Evolutionary conservation across 805 yeast genomes (phyloP), one percentile per base, ranked within the genome.

Genomic region (Vanderwaltozyma tropicalis): DNA sequence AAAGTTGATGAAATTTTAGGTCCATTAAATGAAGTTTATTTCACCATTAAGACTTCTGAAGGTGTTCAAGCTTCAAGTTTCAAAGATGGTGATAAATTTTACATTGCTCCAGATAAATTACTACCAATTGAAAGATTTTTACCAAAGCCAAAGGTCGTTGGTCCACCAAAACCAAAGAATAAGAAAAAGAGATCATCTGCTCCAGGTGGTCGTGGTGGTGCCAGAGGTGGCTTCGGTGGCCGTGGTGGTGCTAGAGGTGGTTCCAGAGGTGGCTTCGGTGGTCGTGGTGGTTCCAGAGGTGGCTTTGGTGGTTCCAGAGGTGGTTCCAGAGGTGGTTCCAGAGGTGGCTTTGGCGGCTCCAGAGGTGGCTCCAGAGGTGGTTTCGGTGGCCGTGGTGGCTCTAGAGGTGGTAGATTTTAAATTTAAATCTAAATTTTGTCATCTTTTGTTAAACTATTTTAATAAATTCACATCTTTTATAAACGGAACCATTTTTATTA

Each of bases 1-100:
- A 92, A 92, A 64, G 95, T 92, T 41, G 99, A 92, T 62, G 99
- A 92, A 71, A 92, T 92, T 46, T 73, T 92, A 50, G 99, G 99
- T 36, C 97, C 98, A 34, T 67, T 92, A 60, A 92, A 92, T 61
- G 98, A 92, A 66, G 96, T 92, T n/a, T 89, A 74, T 61, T 92
- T 92, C 74, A 92, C 99, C 28, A 79, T 92, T 52, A 92, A 92
- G 67, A 92, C 96, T 41, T 71, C 83, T 37, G 98, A 92, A 59
- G 99, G 99, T 58, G 92, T 92, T 37, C 92, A 83, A 61, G 96
- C 98, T 39, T 65, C 74, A 27, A 84, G 95, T 37, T 92, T 92
- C 74, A 86, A 86, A 64, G 82, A 76, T 33, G 98, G 97, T 50
- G 98, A 92, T 65, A 88, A 88, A 67, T 89, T 92, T 62, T 92